These are phyloP conservation scores for Rhizophora apiculata DNA, from an alignment of 345 rosid genomes.

Conservation along the genomic window DNA sequence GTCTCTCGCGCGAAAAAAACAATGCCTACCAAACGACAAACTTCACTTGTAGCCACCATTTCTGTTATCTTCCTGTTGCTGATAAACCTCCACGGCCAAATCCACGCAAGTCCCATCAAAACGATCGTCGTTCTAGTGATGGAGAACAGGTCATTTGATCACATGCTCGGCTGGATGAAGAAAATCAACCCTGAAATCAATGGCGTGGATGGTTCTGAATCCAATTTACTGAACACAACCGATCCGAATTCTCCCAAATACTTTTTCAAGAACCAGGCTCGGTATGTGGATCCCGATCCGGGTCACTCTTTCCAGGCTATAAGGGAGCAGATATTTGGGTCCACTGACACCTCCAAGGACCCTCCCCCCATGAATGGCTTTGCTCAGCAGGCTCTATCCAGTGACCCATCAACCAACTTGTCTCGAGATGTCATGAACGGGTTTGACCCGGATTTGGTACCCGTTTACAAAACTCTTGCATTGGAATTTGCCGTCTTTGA, in stretches of 20 bases:
- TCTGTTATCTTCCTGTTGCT: slow-evolving; percentile 14
- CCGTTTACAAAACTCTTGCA: slow-evolving; percentile 78
- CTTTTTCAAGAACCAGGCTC: slow-evolving; percentile 48
- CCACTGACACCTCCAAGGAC: slow-evolving; percentile 48
- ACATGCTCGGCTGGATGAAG: slow-evolving; percentile 99
- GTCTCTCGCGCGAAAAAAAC: not conserved
- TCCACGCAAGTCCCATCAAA: slow-evolving; percentile 48
- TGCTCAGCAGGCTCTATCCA: slow-evolving; percentile 69
- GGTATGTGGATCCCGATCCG: slow-evolving; percentile 88
- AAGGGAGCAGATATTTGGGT: slow-evolving; percentile 84
- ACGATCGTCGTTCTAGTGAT: slow-evolving; percentile 74
- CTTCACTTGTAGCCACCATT: not conserved
- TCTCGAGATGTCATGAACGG: slow-evolving; percentile 77
- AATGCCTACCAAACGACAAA: slow-evolving; percentile 17
- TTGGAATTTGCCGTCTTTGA: slow-evolving; percentile 84
- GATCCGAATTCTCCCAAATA: slow-evolving; percentile 50
- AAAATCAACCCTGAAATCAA: slow-evolving; percentile 76
- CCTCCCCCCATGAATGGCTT: slow-evolving; percentile 90
- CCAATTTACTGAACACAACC: slow-evolving; percentile 41
- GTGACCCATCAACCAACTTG: slow-evolving; percentile 55
- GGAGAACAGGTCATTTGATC: slow-evolving; percentile 96
- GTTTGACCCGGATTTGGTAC: slow-evolving; percentile 57
- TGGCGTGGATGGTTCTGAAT: slow-evolving; percentile 71
- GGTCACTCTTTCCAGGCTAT: slow-evolving; percentile 96
- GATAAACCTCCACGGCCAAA: slow-evolving; percentile 11